Evolutionary conservation across 495 filamentous ascomycete species (phyloP), one percentile per base, ranked within the genome.

Genomic region (Penicillium waksmanii): DNA sequence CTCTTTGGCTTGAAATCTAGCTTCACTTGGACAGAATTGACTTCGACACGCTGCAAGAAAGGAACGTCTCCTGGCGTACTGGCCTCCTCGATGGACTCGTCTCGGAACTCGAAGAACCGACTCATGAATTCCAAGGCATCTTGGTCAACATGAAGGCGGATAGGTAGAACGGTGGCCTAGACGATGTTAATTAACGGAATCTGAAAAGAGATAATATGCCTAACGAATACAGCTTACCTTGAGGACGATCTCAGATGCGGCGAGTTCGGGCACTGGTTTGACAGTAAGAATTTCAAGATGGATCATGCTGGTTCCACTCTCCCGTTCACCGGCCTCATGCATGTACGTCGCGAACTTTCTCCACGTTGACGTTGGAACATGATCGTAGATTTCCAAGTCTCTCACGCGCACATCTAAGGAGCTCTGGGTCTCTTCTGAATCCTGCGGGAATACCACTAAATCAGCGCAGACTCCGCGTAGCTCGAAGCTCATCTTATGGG

Each of bases 1-100:
- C 92, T 85, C 73, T 98, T 97, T 6, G 96, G 96, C 73, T 99
- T 99, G 78, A 98, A 99, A 72, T 99, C 95, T 5, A 98, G 82
- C 60, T 86, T 90, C 51, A 99, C 77, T 12, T 84, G 89, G 10
- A 98, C 81, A 13, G 90, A 83, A 61, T 92, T 89, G 53, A 99
- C 82, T 71, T 97, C 93, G 17, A 89, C 87, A 40, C 96, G 84
- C 65, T 98, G 96, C 12, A 99, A 73, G 75, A 97, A 99, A 0
- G 92, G 92, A 27, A 89, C 79, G 40, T 97, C 94, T 33, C 80
- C 84, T 1, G 87, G 80, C 7, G 80, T 68, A 23, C 61, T 67
- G 1, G 86, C 80, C 13, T 61, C 60, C 3, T 83, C 79, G 21
- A 76, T 75, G 0, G 84, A 80, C 36, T 93, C 90, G 69, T 97